Percentiles rank a stretch among this genome's conserved stretches.
Evolutionary conservation across 495 filamentous ascomycete genomes (phyloP).

Genomic region (Trichoderma reesei): DNA sequence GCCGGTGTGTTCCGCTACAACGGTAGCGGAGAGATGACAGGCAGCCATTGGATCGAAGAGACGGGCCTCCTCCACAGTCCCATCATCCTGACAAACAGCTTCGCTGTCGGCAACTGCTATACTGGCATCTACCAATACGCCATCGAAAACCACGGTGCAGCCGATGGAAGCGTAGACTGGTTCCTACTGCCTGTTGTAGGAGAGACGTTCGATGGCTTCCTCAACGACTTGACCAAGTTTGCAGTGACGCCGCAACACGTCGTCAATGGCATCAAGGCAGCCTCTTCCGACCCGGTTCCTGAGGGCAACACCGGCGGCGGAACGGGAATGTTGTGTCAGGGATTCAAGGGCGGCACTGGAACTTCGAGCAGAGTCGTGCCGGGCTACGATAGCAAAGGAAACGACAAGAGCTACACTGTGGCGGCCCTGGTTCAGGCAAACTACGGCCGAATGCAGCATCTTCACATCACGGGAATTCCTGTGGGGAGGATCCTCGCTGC

Average conservation of each 20-base stretch:
- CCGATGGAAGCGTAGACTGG: constrained; percentile 31
- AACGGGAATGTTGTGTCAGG: constrained; percentile 43
- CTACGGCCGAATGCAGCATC: constrained; percentile 34
- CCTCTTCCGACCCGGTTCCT: constrained; percentile 27
- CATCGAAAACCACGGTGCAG: constrained; percentile 24
- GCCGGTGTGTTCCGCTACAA: constrained; percentile 45
- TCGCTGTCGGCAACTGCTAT: constrained; percentile 38
- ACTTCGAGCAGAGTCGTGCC: constrained; percentile 36
- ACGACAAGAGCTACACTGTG: constrained; percentile 34
- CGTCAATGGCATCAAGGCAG: constrained; percentile 33
- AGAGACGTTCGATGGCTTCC: constrained; percentile 43
- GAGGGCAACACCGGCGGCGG: constrained; percentile 46
- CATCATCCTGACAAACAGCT: constrained; percentile 42
- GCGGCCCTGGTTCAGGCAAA: constrained; percentile 44
- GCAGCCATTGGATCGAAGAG: constrained; percentile 43
- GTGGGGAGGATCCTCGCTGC: constrained; percentile 32
- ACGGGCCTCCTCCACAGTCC: constrained; percentile 41
- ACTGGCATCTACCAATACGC: constrained; percentile 40
- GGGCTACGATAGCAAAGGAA: constrained; percentile 19
- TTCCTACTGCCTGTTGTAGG: constrained; percentile 42
- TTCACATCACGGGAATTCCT: constrained; percentile 40
- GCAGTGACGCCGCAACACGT: constrained; percentile 33
- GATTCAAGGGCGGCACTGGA: constrained; percentile 44
- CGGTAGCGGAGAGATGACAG: constrained; percentile 46
- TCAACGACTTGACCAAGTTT: constrained; percentile 37